Conservation (phyloP, 1,284 basidiomycete genomes). For the Porogramme epimiltina region DNA sequence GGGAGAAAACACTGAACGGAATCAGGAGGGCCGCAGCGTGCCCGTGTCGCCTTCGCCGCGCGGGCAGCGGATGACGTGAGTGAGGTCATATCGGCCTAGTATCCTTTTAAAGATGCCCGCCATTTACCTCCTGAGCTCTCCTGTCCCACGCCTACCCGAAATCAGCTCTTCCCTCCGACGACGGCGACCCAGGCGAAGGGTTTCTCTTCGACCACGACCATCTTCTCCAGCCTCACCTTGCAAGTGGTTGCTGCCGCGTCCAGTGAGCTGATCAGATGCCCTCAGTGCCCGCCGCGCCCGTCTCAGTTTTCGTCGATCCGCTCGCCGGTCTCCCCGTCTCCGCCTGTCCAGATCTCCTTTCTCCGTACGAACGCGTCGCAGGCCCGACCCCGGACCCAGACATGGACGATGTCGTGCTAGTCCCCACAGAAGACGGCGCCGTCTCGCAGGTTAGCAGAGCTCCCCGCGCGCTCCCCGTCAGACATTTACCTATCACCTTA, state of each 20-base stretch:
- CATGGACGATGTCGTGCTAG: constrained; percentile 27
- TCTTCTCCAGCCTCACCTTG: too few relatives aligned
- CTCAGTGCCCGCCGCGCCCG: constrained; percentile 8
- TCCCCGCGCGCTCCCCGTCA: neutral
- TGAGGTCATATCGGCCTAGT: too few relatives aligned
- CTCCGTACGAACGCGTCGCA: neutral
- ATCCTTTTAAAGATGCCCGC: too few relatives aligned
- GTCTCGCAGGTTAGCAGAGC: constrained; percentile 12
- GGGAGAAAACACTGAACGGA: too few relatives aligned
- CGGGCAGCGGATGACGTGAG: too few relatives aligned
- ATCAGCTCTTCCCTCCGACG: too few relatives aligned
- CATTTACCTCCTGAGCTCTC: too few relatives aligned
- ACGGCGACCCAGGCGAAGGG: neutral
- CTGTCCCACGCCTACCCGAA: neutral
- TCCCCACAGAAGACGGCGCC: constrained; percentile 23
- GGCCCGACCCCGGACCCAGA: constrained; percentile 32
- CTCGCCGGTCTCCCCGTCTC: constrained; percentile 3
- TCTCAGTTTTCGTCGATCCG: constrained; percentile 8
- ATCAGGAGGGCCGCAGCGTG: too few relatives aligned
- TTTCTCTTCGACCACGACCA: too few relatives aligned
- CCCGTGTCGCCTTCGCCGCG: too few relatives aligned
- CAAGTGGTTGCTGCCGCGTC: too few relatives aligned
- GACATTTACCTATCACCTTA: neutral
- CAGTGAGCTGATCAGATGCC: constrained; percentile 9
- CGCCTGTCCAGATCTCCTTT: constrained; percentile 5